Evolutionary conservation across 345 rosid genomes (phyloP).

Genomic region (Eucalyptus grandis): DNA sequence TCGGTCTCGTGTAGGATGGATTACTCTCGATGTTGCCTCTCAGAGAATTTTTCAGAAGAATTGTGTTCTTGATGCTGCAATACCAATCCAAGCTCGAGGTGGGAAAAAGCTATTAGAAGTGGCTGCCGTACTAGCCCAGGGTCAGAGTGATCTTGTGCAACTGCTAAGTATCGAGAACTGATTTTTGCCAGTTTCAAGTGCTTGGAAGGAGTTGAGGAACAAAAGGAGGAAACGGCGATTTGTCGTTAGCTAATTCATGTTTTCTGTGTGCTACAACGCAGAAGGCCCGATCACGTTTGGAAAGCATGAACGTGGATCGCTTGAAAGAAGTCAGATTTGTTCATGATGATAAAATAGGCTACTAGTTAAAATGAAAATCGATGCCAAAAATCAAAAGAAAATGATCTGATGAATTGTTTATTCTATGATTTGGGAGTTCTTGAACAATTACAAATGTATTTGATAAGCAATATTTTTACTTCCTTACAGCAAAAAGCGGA

Average conservation of each 20-base stretch:
- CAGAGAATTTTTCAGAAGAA: too few relatives aligned
- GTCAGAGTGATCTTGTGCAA: neutral
- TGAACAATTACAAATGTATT: neutral
- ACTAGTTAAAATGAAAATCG: neutral
- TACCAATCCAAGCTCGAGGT: too few relatives aligned
- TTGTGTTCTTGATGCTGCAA: too few relatives aligned
- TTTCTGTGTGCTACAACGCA: neutral
- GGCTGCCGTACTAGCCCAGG: neutral
- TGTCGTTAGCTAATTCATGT: neutral
- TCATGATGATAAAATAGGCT: neutral
- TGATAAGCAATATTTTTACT: neutral
- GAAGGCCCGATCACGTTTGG: neutral
- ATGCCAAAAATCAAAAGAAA: neutral
- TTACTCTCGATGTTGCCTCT: too few relatives aligned
- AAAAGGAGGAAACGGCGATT: neutral
- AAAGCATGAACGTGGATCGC: neutral
- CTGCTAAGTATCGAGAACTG: neutral
- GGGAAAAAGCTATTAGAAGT: neutral
- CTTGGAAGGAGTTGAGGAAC: neutral
- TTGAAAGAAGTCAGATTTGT: neutral
- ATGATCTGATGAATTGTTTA: neutral
- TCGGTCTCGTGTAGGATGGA: too few relatives aligned
- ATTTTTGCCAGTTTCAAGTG: neutral
- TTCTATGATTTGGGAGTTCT: neutral
- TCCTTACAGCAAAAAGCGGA: neutral